These are phyloP conservation scores for Paspalum vaginatum DNA, from an alignment of 176 grass and related monocot genomes.

Conservation along the genomic window DNA sequence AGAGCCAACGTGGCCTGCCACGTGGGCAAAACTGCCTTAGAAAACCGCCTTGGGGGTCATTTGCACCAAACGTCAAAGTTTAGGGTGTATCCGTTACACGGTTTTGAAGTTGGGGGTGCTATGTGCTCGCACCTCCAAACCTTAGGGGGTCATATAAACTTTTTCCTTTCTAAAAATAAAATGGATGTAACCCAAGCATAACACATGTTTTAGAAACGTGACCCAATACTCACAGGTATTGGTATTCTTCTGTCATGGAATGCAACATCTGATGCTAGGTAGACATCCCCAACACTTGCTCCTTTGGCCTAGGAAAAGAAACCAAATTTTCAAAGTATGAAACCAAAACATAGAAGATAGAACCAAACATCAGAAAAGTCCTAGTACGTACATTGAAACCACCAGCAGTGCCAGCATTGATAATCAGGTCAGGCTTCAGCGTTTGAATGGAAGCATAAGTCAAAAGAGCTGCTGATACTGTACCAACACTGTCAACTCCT, in stretches of 20 bases:
- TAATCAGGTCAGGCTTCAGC: constrained; percentile 93
- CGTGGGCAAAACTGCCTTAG: no score
- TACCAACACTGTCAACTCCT: constrained; percentile 93
- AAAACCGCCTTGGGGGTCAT: no score
- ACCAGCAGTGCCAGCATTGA: constrained; percentile 93
- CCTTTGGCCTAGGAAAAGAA: constrained; percentile 66
- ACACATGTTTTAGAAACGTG: background rate
- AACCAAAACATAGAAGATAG: background rate
- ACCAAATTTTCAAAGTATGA: background rate
- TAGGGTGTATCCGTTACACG: no score
- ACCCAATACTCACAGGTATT: constrained; percentile 76
- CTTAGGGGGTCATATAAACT: no score
- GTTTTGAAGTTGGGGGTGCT: no score
- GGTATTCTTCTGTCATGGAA: constrained; percentile 99
- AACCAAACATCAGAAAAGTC: constrained; percentile 19
- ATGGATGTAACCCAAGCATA: background rate
- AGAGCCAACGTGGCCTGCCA: no score
- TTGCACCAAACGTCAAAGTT: no score
- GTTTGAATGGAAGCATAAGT: constrained; percentile 85
- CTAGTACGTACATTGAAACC: constrained; percentile 69
- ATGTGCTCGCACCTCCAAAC: no score
- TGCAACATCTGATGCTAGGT: constrained; percentile 77
- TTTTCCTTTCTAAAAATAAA: no score
- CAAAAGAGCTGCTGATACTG: constrained; percentile 75
- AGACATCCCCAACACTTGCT: constrained; percentile 84